Conservation (phyloP, 2,329 filamentous ascomycete species). For the Zymoseptoria crescenta region DNA sequence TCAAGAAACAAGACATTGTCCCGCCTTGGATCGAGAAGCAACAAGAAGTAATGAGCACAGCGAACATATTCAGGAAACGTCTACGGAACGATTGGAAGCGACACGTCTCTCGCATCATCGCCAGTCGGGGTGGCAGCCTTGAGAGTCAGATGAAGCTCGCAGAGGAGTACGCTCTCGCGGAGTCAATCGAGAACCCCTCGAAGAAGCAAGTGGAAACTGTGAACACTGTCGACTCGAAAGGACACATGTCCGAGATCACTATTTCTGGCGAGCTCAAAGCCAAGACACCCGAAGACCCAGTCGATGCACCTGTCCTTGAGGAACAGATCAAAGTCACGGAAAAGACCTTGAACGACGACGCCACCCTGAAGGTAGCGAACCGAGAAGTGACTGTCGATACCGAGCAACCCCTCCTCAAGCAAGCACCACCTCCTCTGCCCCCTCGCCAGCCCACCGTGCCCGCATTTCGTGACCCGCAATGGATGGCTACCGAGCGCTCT, state of each 20-base stretch:
- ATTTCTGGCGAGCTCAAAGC: slow-evolving; percentile 37
- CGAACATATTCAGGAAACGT: slow-evolving; percentile 62
- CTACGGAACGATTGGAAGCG: slow-evolving; percentile 76
- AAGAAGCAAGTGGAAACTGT: slow-evolving; percentile 37
- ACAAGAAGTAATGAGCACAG: slow-evolving; percentile 52
- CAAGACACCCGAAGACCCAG: slow-evolving; percentile 6
- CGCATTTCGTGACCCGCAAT: slow-evolving; percentile 68
- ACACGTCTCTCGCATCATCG: slow-evolving; percentile 71
- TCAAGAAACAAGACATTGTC: slow-evolving; percentile 88
- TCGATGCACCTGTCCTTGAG: slow-evolving; percentile 7
- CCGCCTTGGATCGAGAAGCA: slow-evolving; percentile 97
- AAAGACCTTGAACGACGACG: slow-evolving; percentile 25
- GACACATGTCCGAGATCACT: slow-evolving; percentile 42
- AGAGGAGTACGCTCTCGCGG: slow-evolving; percentile 65
- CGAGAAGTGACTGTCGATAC: slow-evolving; percentile 13
- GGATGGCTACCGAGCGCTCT: slow-evolving; percentile 62
- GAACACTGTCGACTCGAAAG: slow-evolving; percentile 39
- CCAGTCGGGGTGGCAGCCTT: slow-evolving; percentile 66
- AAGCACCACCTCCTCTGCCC: slow-evolving; percentile 9
- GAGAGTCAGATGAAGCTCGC: slow-evolving; percentile 66
- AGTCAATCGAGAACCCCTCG: slow-evolving; percentile 56
- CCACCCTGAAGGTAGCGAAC: slow-evolving; percentile 17
- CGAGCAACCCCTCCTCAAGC: slow-evolving; percentile 9
- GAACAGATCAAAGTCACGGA: slow-evolving; percentile 34
- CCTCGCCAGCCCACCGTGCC: slow-evolving; percentile 21